Percentiles rank a stretch among this genome's conserved stretches.
Evolutionary conservation across 495 filamentous ascomycete genomes (phyloP).

Genomic region (Lepidopterella palustris): DNA sequence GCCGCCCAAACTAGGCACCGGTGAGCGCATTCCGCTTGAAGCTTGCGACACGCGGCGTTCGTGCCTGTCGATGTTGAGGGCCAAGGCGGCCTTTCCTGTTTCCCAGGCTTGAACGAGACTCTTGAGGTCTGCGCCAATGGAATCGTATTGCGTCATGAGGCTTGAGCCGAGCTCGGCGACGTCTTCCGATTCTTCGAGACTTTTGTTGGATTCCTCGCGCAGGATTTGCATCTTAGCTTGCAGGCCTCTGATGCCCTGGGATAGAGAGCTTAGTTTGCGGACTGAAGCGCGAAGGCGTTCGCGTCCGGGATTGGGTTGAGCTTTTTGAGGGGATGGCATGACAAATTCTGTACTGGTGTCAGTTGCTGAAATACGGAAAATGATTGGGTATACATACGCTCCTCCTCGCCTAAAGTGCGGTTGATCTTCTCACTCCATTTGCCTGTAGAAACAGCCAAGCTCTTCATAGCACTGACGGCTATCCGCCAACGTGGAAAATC

Average conservation of each 20-base stretch:
- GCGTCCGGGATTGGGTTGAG: conserved; percentile 64
- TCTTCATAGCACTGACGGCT: conserved; percentile 68
- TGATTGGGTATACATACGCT: conserved; percentile 40
- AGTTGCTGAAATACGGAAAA: neutral
- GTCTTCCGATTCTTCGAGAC: conserved; percentile 66
- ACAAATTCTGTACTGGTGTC: conserved; percentile 9
- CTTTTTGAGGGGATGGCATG: conserved; percentile 57
- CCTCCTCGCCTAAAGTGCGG: conserved; percentile 70
- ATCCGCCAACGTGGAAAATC: conserved; percentile 76
- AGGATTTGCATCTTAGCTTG: conserved; percentile 93
- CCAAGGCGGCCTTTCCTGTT: conserved; percentile 67
- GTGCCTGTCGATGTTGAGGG: conserved; percentile 64
- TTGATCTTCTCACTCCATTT: conserved; percentile 52
- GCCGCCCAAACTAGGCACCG: conserved; percentile 73
- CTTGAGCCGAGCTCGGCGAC: conserved; percentile 64
- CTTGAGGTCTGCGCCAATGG: conserved; percentile 80
- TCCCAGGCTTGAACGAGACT: conserved; percentile 88
- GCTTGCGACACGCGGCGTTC: conserved; percentile 58
- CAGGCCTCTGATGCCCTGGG: conserved; percentile 81
- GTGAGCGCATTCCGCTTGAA: conserved; percentile 55
- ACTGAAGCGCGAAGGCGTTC: conserved; percentile 80
- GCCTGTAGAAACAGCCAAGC: conserved; percentile 51
- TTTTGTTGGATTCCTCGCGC: conserved; percentile 78
- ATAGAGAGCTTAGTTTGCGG: conserved; percentile 76
- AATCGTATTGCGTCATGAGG: conserved; percentile 86